These are phyloP conservation scores for Ilex aquifolium DNA, from an alignment of 257 asterid genomes.

Conservation along the genomic window DNA sequence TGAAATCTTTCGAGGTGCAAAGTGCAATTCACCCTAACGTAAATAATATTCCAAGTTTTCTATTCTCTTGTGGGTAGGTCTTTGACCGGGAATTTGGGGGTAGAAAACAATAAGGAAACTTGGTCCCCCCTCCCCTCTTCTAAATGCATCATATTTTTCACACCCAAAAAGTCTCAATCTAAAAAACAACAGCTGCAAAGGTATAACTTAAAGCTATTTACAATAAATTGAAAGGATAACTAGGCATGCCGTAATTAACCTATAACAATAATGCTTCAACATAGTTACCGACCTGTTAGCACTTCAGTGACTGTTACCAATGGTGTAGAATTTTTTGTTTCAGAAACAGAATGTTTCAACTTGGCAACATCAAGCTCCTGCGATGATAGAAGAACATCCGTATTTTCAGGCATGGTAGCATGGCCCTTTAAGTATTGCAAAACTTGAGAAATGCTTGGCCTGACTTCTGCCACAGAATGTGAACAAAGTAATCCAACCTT, in stretches of 20 bases:
- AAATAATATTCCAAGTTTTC: too few relatives aligned
- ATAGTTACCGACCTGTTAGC: background rate
- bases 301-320: background rate
- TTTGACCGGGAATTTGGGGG: too few relatives aligned
- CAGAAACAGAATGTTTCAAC: background rate
- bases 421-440: background rate
- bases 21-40: too few relatives aligned
- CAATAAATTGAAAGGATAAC: too few relatives aligned
- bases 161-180: too few relatives aligned
- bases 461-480: background rate
- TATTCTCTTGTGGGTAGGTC: too few relatives aligned
- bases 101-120: too few relatives aligned
- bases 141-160: too few relatives aligned
- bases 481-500: background rate
- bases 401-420: background rate
- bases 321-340: background rate
- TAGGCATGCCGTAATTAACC: background rate
- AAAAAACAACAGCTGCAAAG: too few relatives aligned
- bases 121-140: too few relatives aligned
- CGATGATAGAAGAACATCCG: background rate
- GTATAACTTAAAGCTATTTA: too few relatives aligned
- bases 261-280: background rate
- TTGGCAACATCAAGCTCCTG: background rate
- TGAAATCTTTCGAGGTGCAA: too few relatives aligned
- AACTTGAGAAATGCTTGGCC: background rate